Percentiles rank a stretch among this genome's conserved stretches.
Conservation (phyloP, 352 stramenopile species). For the Globisporangium ultimum region DNA sequence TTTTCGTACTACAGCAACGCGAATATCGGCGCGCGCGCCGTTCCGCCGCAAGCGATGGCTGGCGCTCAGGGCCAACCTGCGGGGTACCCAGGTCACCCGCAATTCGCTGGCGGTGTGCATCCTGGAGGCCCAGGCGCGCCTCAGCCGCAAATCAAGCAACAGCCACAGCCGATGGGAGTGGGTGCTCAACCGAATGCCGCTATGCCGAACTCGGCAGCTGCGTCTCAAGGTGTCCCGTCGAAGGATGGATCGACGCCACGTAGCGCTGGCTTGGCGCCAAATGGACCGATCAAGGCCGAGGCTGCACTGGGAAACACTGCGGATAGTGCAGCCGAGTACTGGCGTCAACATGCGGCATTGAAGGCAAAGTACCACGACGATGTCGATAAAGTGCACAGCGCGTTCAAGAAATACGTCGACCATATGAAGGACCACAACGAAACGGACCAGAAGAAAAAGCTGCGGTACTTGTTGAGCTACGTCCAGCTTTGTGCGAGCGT, state of each 20-base stretch:
- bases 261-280: background rate
- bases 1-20: slow-evolving; percentile 78
- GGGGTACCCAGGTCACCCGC: slow-evolving; percentile 36
- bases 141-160: slow-evolving; percentile 16
- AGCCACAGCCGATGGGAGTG: slow-evolving; percentile 1
- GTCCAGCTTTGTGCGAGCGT: slow-evolving; percentile 78
- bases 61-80: slow-evolving; percentile 21
- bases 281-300: slow-evolving; percentile 7
- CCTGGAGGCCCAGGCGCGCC: slow-evolving; percentile 14
- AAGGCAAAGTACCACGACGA: slow-evolving; percentile 81
- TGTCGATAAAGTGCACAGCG: slow-evolving; percentile 82
- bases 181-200: background rate
- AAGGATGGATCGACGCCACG: background rate
- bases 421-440: slow-evolving; percentile 86
- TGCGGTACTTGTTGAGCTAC: slow-evolving; percentile 80
- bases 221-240: background rate
- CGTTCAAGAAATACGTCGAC: slow-evolving; percentile 87
- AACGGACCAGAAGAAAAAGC: slow-evolving; percentile 85
- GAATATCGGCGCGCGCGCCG: slow-evolving; percentile 37
- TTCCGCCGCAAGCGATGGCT: slow-evolving; percentile 14
- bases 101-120: slow-evolving; percentile 19
- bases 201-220: slow-evolving; percentile 16
- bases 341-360: slow-evolving; percentile 69
- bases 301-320: slow-evolving; percentile 19
- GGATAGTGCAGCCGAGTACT: slow-evolving; percentile 68